phyloP scores from a whole-genome alignment of 371 early-diverging fungal genomes.

The Furculomyces boomerangus region DNA sequence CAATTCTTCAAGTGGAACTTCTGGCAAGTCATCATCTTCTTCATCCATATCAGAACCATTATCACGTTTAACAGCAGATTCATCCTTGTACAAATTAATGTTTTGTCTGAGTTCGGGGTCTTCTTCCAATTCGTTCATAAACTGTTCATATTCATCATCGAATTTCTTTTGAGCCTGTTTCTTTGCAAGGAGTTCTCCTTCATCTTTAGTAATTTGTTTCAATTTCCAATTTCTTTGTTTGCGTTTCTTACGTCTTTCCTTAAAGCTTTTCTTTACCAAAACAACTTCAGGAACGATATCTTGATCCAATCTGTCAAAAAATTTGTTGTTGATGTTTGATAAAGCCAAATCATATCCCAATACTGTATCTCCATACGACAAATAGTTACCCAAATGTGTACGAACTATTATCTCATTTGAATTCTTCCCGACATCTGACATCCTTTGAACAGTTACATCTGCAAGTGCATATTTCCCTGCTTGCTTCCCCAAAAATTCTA shows the following conservation, averaged over 20 bases:
- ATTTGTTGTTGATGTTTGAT: constrained; percentile 79
- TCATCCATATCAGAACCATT: constrained; percentile 2
- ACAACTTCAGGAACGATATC: constrained; percentile 66
- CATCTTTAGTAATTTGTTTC: constrained; percentile 71
- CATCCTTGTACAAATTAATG: constrained; percentile 67
- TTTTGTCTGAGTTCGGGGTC: constrained; percentile 80
- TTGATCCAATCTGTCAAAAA: constrained; percentile 46
- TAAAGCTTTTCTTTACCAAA: constrained; percentile 80
- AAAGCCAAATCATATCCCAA: constrained; percentile 78
- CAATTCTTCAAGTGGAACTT: constrained; percentile 69
- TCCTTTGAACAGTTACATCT: constrained; percentile 57
- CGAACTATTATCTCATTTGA: constrained; percentile 71
- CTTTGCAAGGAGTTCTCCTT: constrained; percentile 36
- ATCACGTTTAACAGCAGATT: not conserved
- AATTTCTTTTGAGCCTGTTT: constrained; percentile 52
- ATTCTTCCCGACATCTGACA: constrained; percentile 66
- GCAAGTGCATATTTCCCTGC: constrained; percentile 55
- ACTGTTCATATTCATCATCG: constrained; percentile 35
- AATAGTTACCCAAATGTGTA: constrained; percentile 80
- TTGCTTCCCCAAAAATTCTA: constrained; percentile 45
- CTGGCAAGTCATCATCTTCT: constrained; percentile 61
- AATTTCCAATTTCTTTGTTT: constrained; percentile 81
- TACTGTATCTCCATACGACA: constrained; percentile 81
- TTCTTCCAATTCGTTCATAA: constrained; percentile 73
- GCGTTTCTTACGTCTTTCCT: constrained; percentile 68